Conservation (phyloP, 2,329 filamentous ascomycete genomes). For the Exophiala xenobiotica region DNA sequence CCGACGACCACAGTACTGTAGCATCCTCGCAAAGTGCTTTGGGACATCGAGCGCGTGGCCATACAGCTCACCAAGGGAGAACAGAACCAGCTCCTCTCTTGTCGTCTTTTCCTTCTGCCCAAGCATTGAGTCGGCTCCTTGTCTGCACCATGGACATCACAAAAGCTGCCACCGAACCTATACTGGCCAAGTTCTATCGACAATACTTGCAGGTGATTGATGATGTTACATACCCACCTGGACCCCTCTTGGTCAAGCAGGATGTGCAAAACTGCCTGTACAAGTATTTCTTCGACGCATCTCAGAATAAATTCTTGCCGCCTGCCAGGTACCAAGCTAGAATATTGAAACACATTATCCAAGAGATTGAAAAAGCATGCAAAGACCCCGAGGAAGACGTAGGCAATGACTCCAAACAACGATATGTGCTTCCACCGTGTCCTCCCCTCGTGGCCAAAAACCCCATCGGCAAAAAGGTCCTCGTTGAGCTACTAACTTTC, state of each 20-base stretch:
- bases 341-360: conserved; percentile 70
- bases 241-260: conserved; percentile 57
- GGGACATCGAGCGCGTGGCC: too few species aligned
- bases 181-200: conserved; percentile 59
- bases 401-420: too few species aligned
- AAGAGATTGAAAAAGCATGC: conserved; percentile 70
- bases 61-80: too few species aligned
- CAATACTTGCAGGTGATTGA: conserved; percentile 77
- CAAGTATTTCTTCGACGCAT: conserved; percentile 60
- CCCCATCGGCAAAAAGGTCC: too few species aligned
- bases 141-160: conserved; percentile 18
- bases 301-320: conserved; percentile 42
- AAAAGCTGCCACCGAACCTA: conserved; percentile 34
- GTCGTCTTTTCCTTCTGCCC: too few species aligned
- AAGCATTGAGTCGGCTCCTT: background rate
- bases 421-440: background rate
- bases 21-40: too few species aligned
- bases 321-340: conserved; percentile 68
- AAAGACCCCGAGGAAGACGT: conserved; percentile 80
- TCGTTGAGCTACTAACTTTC: conserved; percentile 18
- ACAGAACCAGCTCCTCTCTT: too few species aligned
- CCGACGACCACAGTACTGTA: too few species aligned
- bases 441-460: background rate
- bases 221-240: conserved; percentile 66
- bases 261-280: conserved; percentile 67